These are phyloP conservation scores for Haplosporangium sp. DNA, from an alignment of 371 early-diverging fungal species.

Conservation along the genomic window DNA sequence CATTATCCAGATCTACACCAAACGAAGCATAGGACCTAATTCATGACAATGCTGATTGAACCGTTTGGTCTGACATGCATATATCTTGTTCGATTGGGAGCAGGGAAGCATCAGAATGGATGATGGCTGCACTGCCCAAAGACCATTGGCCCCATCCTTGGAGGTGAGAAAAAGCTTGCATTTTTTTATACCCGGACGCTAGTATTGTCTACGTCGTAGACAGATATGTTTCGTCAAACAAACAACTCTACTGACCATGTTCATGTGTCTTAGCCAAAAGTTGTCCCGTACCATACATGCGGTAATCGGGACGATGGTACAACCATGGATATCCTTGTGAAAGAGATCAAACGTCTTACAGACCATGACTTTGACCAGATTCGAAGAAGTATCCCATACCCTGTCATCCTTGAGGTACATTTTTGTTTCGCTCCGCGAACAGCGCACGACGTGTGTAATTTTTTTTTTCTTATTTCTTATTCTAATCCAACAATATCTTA, in stretches of 20 bases:
- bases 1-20: neutral
- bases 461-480: neutral
- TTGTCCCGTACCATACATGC: neutral
- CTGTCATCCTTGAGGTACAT: slow-evolving; percentile 26
- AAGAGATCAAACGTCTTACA: slow-evolving; percentile 23
- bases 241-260: neutral
- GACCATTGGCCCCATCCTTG: slow-evolving; percentile 25
- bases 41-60: neutral
- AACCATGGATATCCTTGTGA: slow-evolving; percentile 13
- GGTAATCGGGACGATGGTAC: neutral
- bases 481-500: neutral
- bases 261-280: slow-evolving; percentile 7
- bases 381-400: slow-evolving; percentile 14
- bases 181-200: neutral
- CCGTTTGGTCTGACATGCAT: neutral
- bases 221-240: neutral
- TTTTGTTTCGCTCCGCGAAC: neutral
- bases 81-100: neutral
- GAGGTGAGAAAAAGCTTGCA: slow-evolving; percentile 14
- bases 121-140: neutral
- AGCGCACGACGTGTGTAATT: neutral
- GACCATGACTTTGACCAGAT: slow-evolving; percentile 32
- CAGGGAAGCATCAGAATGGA: neutral
- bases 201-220: neutral
- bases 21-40: neutral